Conservation (phyloP, 768 basidiomycete species). For the Mycena maculata region DNA sequence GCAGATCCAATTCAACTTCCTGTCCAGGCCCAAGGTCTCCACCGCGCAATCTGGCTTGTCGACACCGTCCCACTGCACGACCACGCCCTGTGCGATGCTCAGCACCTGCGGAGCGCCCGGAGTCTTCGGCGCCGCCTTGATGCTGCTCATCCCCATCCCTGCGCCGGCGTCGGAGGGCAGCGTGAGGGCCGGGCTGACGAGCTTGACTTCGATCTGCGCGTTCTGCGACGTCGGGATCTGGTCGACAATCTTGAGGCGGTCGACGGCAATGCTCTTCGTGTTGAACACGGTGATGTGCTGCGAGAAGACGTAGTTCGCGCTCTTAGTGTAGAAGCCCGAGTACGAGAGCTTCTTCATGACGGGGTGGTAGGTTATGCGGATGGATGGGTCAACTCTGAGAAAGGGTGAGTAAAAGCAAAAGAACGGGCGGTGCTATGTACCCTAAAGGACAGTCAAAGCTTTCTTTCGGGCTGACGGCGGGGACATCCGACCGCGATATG, state of each 20-base stretch:
- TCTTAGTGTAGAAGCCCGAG: conserved; percentile 51
- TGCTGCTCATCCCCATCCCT: conserved; percentile 1
- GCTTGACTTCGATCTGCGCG: conserved; percentile 45
- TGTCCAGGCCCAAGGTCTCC: conserved; percentile 32
- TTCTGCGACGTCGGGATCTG: conserved; percentile 51
- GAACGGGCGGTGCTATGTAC: conserved; percentile 38
- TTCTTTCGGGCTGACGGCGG: conserved; percentile 51
- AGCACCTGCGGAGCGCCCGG: conserved; percentile 31
- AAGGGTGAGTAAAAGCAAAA: not conserved
- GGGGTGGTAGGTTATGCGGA: conserved; percentile 54
- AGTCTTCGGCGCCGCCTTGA: conserved; percentile 3
- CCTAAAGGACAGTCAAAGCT: conserved; percentile 55
- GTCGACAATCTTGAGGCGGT: conserved; percentile 48
- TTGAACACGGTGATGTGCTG: conserved; percentile 54
- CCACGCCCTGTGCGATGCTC: conserved; percentile 42
- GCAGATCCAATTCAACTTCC: conserved; percentile 40
- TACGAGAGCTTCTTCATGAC: conserved; percentile 46
- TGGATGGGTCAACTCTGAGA: conserved; percentile 51
- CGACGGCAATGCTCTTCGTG: conserved; percentile 42
- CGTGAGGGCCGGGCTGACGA: conserved; percentile 42
- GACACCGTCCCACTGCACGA: conserved; percentile 53
- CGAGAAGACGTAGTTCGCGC: conserved; percentile 41
- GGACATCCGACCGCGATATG: conserved; percentile 49
- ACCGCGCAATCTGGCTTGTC: conserved; percentile 38
- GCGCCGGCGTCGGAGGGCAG: conserved; percentile 16